Evolutionary conservation across 1,284 basidiomycete species (phyloP), one percentile per base, ranked within the genome.

Genomic region (Thecaphora frezii): DNA sequence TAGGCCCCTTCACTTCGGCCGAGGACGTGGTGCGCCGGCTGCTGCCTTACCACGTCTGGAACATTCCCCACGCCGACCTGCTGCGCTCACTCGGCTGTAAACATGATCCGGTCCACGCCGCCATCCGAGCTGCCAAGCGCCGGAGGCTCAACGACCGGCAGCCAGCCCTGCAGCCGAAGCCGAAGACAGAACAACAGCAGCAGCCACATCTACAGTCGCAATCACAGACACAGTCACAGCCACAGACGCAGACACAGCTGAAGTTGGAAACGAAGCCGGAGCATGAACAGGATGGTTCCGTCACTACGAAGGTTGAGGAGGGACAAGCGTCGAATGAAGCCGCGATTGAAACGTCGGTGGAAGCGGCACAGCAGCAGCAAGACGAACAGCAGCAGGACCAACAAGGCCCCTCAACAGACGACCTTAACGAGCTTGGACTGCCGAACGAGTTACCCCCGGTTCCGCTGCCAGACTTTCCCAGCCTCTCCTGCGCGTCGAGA

Each of bases 11-110:
- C 47, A 24, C 44, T 5, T 58, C 55, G 24, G 66, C 67, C 8
- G 44, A 56, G 22, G 76, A 77, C 41, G 69, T 71, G 2, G 61
- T 76, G 22, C 55, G 44, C 5, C 48, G 76, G 5, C 56, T 77
- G 10, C 46, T 77, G 25, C 76, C 76, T 1, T 77, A 72, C 44
- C 76, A 77, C 36, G 71, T 77, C 30, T 77, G 66, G 66, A 66
- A 75, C 54, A 65, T 74, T 2, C 66, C 71, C 4, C 69, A 74
- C 33, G 55, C 61, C 36, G 76, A 76, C 41, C 45, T 76, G 22
- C 48, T 69, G 16, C 45, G 48, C 13, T 44, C 57, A 5, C 26
- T 64, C 3, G 60, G 37, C 16, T 22, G 58, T 28, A 51, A 47
- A 14, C 37, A 59, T 8, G 64, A 66, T 26, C 64, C 64, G 4